phyloP scores from a whole-genome alignment of 805 yeast species.

The Candida hungchunana region DNA sequence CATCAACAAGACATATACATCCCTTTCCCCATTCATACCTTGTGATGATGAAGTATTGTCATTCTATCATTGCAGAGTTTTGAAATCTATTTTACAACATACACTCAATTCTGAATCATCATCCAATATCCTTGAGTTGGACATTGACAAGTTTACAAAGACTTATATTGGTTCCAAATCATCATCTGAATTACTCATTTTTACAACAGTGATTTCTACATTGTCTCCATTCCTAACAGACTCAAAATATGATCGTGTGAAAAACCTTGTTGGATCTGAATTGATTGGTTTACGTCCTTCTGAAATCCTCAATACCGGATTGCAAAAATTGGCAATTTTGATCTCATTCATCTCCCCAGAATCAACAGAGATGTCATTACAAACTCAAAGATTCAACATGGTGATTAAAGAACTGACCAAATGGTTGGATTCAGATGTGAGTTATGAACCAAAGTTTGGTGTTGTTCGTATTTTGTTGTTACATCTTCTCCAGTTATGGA shows the following conservation, averaged over 20 bases:
- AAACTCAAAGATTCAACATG: slow-evolving; percentile 63
- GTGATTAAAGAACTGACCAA: slow-evolving; percentile 45
- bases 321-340: slow-evolving; percentile 44
- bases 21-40: not conserved
- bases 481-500: slow-evolving; percentile 44
- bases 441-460: slow-evolving; percentile 53
- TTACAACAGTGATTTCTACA: slow-evolving; percentile 32
- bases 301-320: slow-evolving; percentile 40
- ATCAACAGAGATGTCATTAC: slow-evolving; percentile 36
- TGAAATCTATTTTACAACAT: slow-evolving; percentile 33
- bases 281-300: slow-evolving; percentile 47
- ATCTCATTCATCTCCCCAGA: slow-evolving; percentile 33
- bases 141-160: slow-evolving; percentile 32
- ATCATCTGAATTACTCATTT: slow-evolving; percentile 20
- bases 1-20: slow-evolving; percentile 13
- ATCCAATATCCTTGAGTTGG: slow-evolving; percentile 24
- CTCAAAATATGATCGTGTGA: slow-evolving; percentile 42
- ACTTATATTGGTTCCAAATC: slow-evolving; percentile 32
- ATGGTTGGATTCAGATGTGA: slow-evolving; percentile 61
- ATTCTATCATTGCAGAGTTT: slow-evolving; percentile 34
- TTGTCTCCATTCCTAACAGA: slow-evolving; percentile 34
- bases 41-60: slow-evolving; percentile 6
- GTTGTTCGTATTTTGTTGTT: slow-evolving; percentile 38
- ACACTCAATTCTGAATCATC: slow-evolving; percentile 6
- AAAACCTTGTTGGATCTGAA: slow-evolving; percentile 64